A percentile compares a stretch with the other conserved stretches of the same genome.
Conservation (phyloP, 306 rosid genomes). For the Quercus engelmannii region DNA sequence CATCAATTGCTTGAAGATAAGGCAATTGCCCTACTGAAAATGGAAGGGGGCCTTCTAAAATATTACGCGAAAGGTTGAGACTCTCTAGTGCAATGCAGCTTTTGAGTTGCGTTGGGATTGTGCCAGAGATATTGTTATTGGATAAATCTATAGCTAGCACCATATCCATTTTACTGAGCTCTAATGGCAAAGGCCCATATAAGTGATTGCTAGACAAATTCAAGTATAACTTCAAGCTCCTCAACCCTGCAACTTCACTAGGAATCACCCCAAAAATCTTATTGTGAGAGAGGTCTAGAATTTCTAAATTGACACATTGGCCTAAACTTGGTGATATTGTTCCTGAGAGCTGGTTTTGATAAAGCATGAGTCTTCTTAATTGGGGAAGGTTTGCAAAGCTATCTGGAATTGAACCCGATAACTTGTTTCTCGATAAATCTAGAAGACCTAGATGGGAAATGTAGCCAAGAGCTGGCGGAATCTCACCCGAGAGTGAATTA, state of each 20-base stretch:
- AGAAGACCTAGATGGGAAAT: slow-evolving; percentile 72
- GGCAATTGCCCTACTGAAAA: slow-evolving; percentile 64
- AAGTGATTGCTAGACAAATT: slow-evolving; percentile 70
- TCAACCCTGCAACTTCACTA: slow-evolving; percentile 69
- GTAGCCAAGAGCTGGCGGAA: slow-evolving; percentile 63
- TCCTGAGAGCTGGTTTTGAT: slow-evolving; percentile 69
- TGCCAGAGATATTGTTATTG: slow-evolving; percentile 64
- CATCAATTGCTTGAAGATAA: slow-evolving; percentile 59
- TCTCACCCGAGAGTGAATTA: slow-evolving; percentile 79
- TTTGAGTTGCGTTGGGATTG: slow-evolving; percentile 75
- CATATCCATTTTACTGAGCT: slow-evolving; percentile 96
- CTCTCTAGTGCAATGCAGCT: slow-evolving; percentile 74
- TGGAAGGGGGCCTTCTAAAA: slow-evolving; percentile 65
- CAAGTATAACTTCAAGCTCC: slow-evolving; percentile 87
- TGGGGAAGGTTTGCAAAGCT: slow-evolving; percentile 77
- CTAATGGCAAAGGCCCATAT: slow-evolving; percentile 64
- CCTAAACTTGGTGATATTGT: slow-evolving; percentile 77
- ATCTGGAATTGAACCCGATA: slow-evolving; percentile 80
- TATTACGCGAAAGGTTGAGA: slow-evolving; percentile 71
- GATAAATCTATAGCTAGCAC: slow-evolving; percentile 82
- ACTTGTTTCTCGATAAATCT: slow-evolving; percentile 75
- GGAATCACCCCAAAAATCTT: slow-evolving; percentile 71
- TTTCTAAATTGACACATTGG: slow-evolving; percentile 72
- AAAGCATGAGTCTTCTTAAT: slow-evolving; percentile 71
- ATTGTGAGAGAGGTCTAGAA: slow-evolving; percentile 79